A percentile compares a stretch with the other conserved stretches of the same genome.
phyloP scores from a whole-genome alignment of 768 basidiomycete species.

The Psilocybe cubensis region DNA sequence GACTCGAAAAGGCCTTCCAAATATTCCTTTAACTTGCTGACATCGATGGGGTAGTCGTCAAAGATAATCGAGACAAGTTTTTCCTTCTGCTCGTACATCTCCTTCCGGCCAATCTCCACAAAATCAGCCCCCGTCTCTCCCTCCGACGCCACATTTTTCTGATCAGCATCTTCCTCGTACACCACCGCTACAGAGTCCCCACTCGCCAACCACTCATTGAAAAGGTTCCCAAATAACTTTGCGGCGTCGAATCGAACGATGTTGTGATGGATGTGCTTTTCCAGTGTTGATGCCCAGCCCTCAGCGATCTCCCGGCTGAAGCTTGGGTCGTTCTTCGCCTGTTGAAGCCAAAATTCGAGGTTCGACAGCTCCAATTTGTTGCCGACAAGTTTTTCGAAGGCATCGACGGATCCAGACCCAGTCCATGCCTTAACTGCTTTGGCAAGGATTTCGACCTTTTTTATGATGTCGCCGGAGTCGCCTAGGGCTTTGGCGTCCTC shows the following conservation, averaged over 20 bases:
- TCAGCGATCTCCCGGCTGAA: conserved; percentile 38
- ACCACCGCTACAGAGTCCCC: conserved; percentile 40
- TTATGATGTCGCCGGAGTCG: conserved; percentile 26
- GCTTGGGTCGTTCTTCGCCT: conserved; percentile 43
- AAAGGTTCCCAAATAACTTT: conserved; percentile 43
- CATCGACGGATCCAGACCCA: conserved; percentile 32
- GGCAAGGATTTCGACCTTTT: conserved; percentile 37
- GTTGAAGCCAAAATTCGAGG: conserved; percentile 41
- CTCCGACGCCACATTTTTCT: conserved; percentile 9
- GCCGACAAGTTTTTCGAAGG: conserved; percentile 17
- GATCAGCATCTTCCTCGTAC: conserved; percentile 17
- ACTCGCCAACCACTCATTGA: conserved; percentile 48
- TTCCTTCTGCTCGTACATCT: conserved; percentile 45
- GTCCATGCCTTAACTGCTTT: conserved; percentile 41
- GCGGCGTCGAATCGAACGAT: conserved; percentile 42
- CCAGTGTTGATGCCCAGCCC: conserved; percentile 41
- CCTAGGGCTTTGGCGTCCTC: conserved; percentile 26
- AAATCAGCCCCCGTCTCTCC: conserved; percentile 13
- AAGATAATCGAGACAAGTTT: conserved; percentile 44
- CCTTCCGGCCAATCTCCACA: conserved; percentile 41
- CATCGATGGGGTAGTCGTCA: conserved; percentile 37
- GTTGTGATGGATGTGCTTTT: conserved; percentile 42
- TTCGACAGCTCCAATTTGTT: conserved; percentile 20
- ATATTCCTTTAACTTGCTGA: conserved; percentile 33
- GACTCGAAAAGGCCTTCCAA: conserved; percentile 39